phyloP scores from a whole-genome alignment of 129 eudicot genomes.

The Escallonia herrerae region DNA sequence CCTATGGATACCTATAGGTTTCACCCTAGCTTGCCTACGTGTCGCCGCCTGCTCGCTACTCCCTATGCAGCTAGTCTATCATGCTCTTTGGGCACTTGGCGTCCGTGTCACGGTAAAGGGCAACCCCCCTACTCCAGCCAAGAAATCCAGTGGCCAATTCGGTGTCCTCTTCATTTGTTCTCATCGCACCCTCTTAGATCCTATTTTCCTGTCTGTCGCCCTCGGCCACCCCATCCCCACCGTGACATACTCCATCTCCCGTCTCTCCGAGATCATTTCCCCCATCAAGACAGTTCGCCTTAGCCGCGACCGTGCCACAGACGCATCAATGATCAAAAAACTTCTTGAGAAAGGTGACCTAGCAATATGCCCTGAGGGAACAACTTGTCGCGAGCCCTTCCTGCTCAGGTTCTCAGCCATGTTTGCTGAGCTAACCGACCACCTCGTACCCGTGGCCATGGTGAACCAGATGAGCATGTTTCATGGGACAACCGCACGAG shows the following conservation, averaged over 20 bases:
- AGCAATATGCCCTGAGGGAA: slow-evolving; percentile 67
- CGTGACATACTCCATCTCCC: slow-evolving; percentile 57
- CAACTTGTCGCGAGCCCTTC: slow-evolving; percentile 69
- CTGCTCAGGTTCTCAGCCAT: slow-evolving; percentile 55
- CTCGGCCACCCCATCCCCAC: slow-evolving; percentile 66
- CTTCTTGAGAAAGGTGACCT: slow-evolving; percentile 58
- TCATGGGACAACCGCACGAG: slow-evolving; percentile 65
- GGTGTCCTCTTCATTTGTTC: slow-evolving; percentile 77
- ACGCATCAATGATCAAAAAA: slow-evolving; percentile 60
- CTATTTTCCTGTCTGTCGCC: slow-evolving; percentile 68
- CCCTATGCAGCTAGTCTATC: slow-evolving; percentile 63
- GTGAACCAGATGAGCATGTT: slow-evolving; percentile 67
- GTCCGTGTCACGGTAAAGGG: slow-evolving; percentile 56
- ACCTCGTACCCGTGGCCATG: slow-evolving; percentile 65
- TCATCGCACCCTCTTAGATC: slow-evolving; percentile 68
- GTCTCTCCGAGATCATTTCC: slow-evolving; percentile 65
- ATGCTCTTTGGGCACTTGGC: slow-evolving; percentile 70
- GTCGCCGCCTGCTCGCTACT: slow-evolving; percentile 57
- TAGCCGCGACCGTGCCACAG: slow-evolving; percentile 38
- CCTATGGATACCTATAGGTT: slow-evolving; percentile 57
- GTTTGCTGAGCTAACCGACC: slow-evolving; percentile 57
- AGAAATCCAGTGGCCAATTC: slow-evolving; percentile 40
- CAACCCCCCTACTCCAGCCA: slow-evolving; percentile 50
- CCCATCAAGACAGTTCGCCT: slow-evolving; percentile 62
- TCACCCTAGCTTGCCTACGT: slow-evolving; percentile 46